These are phyloP conservation scores for Scheffersomyces parashehatae DNA, from an alignment of 1,139 yeast species.

Conservation along the genomic window DNA sequence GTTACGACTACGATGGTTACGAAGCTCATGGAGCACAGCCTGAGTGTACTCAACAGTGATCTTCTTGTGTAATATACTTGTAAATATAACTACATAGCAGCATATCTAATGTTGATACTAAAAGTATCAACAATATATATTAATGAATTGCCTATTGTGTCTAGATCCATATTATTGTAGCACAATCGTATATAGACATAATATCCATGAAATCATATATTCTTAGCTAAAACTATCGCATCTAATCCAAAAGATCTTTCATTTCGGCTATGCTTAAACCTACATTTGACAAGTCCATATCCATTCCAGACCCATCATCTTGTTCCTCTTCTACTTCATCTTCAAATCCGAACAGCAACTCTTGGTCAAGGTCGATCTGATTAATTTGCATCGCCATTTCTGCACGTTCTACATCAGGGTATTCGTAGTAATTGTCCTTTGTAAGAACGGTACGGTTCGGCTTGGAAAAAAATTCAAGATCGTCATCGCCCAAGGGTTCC, in stretches of 20 bases:
- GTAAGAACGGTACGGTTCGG: slow-evolving; percentile 4
- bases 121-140: too few species aligned
- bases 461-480: slow-evolving; percentile 25
- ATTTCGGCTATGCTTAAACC: slow-evolving; percentile 40
- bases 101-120: too few species aligned
- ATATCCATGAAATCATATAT: too few species aligned
- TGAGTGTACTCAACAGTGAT: slow-evolving; percentile 45
- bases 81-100: too few species aligned
- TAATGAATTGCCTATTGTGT: too few species aligned
- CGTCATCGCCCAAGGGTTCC: slow-evolving; percentile 22
- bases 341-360: slow-evolving; percentile 17
- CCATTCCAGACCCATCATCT: slow-evolving; percentile 1
- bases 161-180: too few species aligned
- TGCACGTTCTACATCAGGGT: slow-evolving; percentile 12
- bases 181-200: too few species aligned
- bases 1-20: slow-evolving; percentile 11
- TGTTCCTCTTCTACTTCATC: slow-evolving; percentile 3
- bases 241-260: slow-evolving; percentile 37
- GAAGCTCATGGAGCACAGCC: slow-evolving; percentile 27
- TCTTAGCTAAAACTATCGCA: too few species aligned
- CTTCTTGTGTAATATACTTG: not conserved
- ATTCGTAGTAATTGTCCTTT: slow-evolving; percentile 9
- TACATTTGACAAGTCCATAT: slow-evolving; percentile 12
- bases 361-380: slow-evolving; percentile 14
- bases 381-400: slow-evolving; percentile 12